These are phyloP conservation scores for Kwoniella sp. DNA, from an alignment of 768 basidiomycete species.

Conservation along the genomic window DNA sequence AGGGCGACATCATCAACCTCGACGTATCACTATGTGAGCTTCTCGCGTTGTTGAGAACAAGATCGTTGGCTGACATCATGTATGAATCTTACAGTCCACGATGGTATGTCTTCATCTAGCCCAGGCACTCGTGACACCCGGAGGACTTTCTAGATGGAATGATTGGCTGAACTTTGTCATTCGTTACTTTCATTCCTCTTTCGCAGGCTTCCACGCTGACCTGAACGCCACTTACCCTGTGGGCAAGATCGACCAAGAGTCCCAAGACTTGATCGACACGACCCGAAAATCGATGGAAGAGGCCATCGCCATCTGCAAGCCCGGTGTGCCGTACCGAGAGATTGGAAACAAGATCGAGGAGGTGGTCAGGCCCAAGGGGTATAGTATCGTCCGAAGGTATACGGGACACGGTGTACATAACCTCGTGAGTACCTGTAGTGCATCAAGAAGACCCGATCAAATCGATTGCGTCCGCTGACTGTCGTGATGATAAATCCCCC, in stretches of 20 bases:
- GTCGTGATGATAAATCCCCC: background rate
- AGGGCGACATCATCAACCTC: slow-evolving; percentile 96
- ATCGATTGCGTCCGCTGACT: slow-evolving; percentile 6
- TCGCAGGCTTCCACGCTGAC: slow-evolving; percentile 80
- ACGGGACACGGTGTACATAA: slow-evolving; percentile 89
- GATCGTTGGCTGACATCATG: slow-evolving; percentile 1
- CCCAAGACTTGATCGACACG: slow-evolving; percentile 76
- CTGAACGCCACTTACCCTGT: slow-evolving; percentile 86
- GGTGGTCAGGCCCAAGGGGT: slow-evolving; percentile 77
- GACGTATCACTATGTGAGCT: slow-evolving; percentile 58
- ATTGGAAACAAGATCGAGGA: slow-evolving; percentile 65
- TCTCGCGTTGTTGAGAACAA: too few relatives aligned
- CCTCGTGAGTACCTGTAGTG: slow-evolving; percentile 44
- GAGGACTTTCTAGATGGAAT: too few relatives aligned
- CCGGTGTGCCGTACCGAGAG: slow-evolving; percentile 70
- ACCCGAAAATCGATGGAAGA: slow-evolving; percentile 82
- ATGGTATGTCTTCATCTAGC: slow-evolving; percentile 35
- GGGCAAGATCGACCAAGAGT: slow-evolving; percentile 67
- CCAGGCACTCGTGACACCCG: too few relatives aligned
- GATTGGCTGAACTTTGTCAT: too few relatives aligned
- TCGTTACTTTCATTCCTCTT: too few relatives aligned
- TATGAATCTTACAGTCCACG: slow-evolving; percentile 31
- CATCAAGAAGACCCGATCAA: background rate
- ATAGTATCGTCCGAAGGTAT: slow-evolving; percentile 87
- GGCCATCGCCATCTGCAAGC: slow-evolving; percentile 89